These are phyloP conservation scores for Jacaranda copaia DNA, from an alignment of 257 asterid genomes.

Conservation along the genomic window DNA sequence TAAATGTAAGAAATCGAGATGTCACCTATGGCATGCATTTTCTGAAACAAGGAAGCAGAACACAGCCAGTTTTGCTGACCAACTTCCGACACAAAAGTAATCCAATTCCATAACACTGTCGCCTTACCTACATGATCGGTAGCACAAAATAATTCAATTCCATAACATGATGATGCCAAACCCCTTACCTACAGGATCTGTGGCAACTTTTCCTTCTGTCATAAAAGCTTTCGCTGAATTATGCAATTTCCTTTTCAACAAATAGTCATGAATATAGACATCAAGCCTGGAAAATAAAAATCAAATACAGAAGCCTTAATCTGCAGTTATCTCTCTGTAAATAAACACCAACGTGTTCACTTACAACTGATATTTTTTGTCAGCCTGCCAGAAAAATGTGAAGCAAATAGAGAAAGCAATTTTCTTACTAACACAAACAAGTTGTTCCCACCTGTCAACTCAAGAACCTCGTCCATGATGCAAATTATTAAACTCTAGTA, in stretches of 20 bases:
- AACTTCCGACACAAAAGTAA: constrained; percentile 23
- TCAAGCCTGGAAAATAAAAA: constrained; percentile 78
- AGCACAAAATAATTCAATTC: constrained; percentile 37
- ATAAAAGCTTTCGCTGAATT: constrained; percentile 97
- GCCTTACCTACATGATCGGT: constrained; percentile 71
- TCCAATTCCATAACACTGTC: constrained; percentile 1
- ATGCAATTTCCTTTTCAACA: constrained; percentile 86
- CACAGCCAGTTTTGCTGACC: background rate
- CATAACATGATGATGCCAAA: constrained; percentile 1
- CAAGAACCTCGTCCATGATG: background rate
- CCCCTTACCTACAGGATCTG: constrained; percentile 94
- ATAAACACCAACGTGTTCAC: background rate
- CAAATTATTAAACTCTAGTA: too few relatives aligned
- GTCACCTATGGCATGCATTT: constrained; percentile 10
- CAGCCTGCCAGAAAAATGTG: constrained; percentile 11
- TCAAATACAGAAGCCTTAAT: background rate
- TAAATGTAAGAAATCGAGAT: constrained; percentile 14
- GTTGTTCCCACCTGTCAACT: constrained; percentile 24
- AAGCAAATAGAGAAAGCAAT: constrained; percentile 3
- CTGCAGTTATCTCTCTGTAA: constrained; percentile 27
- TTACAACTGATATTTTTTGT: background rate
- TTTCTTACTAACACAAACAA: constrained; percentile 2
- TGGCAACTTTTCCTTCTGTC: constrained; percentile 99
- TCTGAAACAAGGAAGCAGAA: constrained; percentile 19
- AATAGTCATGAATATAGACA: constrained; percentile 96